These are phyloP conservation scores for Sphaerostilbella broomeana DNA, from an alignment of 2,329 filamentous ascomycete genomes.

Conservation along the genomic window DNA sequence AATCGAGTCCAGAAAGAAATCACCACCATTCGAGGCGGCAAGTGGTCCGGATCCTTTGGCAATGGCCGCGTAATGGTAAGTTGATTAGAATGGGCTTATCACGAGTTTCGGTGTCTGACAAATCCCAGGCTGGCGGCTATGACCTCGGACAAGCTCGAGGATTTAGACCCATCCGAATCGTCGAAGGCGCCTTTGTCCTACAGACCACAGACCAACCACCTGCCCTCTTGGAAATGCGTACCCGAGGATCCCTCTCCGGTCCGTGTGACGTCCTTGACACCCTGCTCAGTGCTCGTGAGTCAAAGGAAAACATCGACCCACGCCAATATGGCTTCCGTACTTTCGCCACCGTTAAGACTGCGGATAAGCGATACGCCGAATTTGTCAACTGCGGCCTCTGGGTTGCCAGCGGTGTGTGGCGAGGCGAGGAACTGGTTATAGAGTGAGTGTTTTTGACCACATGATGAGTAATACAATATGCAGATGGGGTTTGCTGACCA, in stretches of 20 bases:
- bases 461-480: no score
- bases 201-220: slow-evolving; percentile 41
- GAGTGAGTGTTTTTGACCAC: slow-evolving; percentile 30
- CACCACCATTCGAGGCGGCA: slow-evolving; percentile 41
- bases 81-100: slow-evolving; percentile 5
- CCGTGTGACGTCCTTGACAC: slow-evolving; percentile 37
- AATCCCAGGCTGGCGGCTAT: slow-evolving; percentile 35
- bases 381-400: slow-evolving; percentile 44
- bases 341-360: slow-evolving; percentile 44
- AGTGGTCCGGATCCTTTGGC: slow-evolving; percentile 44
- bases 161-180: slow-evolving; percentile 35
- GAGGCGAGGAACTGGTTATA: slow-evolving; percentile 38
- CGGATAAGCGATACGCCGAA: slow-evolving; percentile 42
- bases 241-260: slow-evolving; percentile 41
- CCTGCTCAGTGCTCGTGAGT: slow-evolving; percentile 31
- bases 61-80: slow-evolving; percentile 42
- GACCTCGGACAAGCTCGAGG: slow-evolving; percentile 36
- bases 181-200: slow-evolving; percentile 45
- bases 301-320: slow-evolving; percentile 33
- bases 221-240: slow-evolving; percentile 41
- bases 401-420: slow-evolving; percentile 44
- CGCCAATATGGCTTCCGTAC: slow-evolving; percentile 42
- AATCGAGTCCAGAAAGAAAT: slow-evolving; percentile 41
- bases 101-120: slow-evolving; percentile 5
- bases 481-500: slow-evolving; percentile 6